Conservation (phyloP, 371 early-diverging fungal species). For the Gilbertella persicaria region DNA sequence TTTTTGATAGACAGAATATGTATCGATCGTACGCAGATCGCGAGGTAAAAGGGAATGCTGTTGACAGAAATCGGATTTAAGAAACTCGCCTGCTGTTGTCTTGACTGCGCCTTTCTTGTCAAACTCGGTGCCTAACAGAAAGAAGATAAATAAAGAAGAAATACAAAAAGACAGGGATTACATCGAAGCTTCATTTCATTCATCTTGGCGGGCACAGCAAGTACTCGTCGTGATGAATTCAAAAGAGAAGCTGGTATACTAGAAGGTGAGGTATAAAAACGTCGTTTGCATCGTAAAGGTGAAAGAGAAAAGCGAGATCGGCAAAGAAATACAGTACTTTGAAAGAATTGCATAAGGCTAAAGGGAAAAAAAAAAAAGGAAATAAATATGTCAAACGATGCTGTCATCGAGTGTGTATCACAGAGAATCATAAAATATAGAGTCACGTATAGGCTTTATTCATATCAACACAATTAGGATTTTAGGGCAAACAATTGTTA, state of each 20-base stretch:
- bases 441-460: no score
- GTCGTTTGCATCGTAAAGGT: not conserved
- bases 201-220: slow-evolving; percentile 28
- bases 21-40: slow-evolving; percentile 81
- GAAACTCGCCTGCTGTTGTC: slow-evolving; percentile 74
- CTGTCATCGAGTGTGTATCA: no score
- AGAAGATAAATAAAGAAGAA: not conserved
- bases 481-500: no score
- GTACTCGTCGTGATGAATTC: slow-evolving; percentile 2
- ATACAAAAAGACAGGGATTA: slow-evolving; percentile 6
- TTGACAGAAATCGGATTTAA: slow-evolving; percentile 75
- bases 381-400: no score
- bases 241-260: not conserved
- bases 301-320: not conserved
- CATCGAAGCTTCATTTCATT: slow-evolving; percentile 34
- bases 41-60: slow-evolving; percentile 77
- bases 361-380: no score
- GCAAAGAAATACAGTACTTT: not conserved
- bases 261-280: not conserved
- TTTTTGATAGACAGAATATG: slow-evolving; percentile 75
- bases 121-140: slow-evolving; percentile 68
- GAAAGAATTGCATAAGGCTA: no score
- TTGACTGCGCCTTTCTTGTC: slow-evolving; percentile 71
- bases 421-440: no score
- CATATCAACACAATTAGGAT: no score